Percentiles rank a stretch among this genome's conserved stretches.
These are phyloP conservation scores for Stylonectria norvegica DNA, from an alignment of 2,329 filamentous ascomycete species.

Conservation along the genomic window DNA sequence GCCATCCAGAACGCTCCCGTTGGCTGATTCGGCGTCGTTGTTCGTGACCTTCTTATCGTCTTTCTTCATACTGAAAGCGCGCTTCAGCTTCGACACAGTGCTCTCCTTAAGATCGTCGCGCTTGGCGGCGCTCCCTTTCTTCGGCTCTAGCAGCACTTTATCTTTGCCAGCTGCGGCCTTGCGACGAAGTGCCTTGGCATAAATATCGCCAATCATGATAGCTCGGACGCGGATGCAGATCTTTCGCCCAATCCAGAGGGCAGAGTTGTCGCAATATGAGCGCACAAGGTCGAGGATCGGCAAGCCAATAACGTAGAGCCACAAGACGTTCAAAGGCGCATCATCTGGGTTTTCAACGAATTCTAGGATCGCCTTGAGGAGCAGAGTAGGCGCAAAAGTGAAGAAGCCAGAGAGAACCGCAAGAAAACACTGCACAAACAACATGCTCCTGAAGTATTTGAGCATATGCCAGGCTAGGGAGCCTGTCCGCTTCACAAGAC, in stretches of 20 bases:
- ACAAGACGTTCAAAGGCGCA: conserved; percentile 81
- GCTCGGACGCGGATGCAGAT: conserved; percentile 90
- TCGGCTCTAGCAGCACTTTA: conserved; percentile 60
- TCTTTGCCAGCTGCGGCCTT: conserved; percentile 80
- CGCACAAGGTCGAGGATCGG: conserved; percentile 79
- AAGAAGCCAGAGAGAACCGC: conserved; percentile 77
- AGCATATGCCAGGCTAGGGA: conserved; percentile 76
- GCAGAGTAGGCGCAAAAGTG: conserved; percentile 85
- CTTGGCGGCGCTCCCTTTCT: conserved; percentile 36
- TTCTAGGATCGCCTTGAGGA: conserved; percentile 87
- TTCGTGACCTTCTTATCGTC: conserved; percentile 42
- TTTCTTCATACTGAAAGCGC: conserved; percentile 59
- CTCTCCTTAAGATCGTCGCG: conserved; percentile 36
- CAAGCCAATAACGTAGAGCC: conserved; percentile 91
- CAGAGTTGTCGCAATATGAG: conserved; percentile 79
- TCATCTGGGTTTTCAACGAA: conserved; percentile 81
- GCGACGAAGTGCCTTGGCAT: conserved; percentile 88
- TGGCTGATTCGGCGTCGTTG: conserved; percentile 34
- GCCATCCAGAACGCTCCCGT: conserved; percentile 34
- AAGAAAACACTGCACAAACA: conserved; percentile 76
- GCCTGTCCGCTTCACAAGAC: conserved; percentile 78
- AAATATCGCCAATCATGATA: conserved; percentile 96
- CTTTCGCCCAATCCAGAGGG: conserved; percentile 89
- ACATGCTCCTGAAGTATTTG: conserved; percentile 74
- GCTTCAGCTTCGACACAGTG: conserved; percentile 50